Evolutionary conservation across 2,329 filamentous ascomycete species (phyloP), one percentile per base, ranked within the genome.

Genomic region (Fusarium sublunatum): DNA sequence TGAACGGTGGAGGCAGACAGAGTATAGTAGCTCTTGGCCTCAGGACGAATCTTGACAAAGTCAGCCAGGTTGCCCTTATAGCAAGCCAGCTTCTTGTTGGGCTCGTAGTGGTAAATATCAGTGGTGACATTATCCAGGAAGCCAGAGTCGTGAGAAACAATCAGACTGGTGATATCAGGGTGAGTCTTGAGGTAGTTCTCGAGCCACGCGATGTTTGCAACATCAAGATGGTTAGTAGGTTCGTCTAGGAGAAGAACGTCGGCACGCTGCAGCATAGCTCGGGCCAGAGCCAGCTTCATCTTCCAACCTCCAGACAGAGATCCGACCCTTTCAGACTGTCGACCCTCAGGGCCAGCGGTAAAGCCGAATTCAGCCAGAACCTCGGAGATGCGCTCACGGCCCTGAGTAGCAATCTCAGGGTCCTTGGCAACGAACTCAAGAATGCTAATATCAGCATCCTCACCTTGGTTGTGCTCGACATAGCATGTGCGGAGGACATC

Each of bases 261-360:
- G n/a, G 95, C 94, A 74, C 89, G 91, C 84, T 95, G 91, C 72
- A 99, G 85, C 93, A 99, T 98, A 65, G 95, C 95, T 72, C 95
- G 88, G 48, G 95, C 95, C 77, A 99, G 81, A 67, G 95, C 95
- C 61, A 99, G 82, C 88, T 99, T 99, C 95, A 99, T 99, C 86
- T 98, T 98, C 95, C 95, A 99, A 75, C 95, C 95, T 79, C 95
- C 95, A 39, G 95, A 98, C 32, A 99, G 81, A 19, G 94, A 97
- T 69, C 95, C 95, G 57, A 99, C 95, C 71, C 90, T 91, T 75
- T 97, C 88, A 6, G 89, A 85, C 78, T 98, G 95, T 59, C 92
- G 88, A 58, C 94, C 95, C 67, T 95, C 91, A 1, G 93, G 92
- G 3, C 94, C 94, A 61, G 91, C 79, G 22, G 91, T 96, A 80